These are phyloP conservation scores for Dissophora ornata DNA, from an alignment of 192 early-diverging fungal species.

Conservation along the genomic window DNA sequence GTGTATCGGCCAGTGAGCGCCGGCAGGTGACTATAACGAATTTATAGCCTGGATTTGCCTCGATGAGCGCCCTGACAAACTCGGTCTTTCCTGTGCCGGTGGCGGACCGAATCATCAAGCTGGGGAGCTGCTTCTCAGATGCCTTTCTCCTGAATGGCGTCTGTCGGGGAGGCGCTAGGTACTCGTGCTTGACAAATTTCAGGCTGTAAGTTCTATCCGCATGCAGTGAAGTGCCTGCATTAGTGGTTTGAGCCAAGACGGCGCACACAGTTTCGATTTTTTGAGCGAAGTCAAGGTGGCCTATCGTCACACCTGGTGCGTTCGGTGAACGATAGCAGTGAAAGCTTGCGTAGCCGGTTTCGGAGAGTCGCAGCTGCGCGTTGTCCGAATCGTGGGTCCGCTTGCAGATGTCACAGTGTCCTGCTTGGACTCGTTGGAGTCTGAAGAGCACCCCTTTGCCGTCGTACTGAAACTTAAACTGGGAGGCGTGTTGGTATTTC, in stretches of 20 bases:
- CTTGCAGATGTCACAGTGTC: constrained; percentile 9
- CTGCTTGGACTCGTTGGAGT: neutral
- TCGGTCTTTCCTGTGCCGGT: constrained; percentile 13
- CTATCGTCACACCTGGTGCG: neutral
- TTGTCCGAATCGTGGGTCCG: constrained; percentile 9
- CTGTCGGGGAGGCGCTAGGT: neutral
- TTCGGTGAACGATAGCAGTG: constrained; percentile 3
- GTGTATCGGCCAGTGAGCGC: constrained; percentile 1
- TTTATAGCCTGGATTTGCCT: constrained; percentile 4
- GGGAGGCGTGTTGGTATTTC: neutral
- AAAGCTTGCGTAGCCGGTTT: neutral
- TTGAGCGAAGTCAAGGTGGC: neutral
- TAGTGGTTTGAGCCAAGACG: neutral
- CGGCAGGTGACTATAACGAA: constrained; percentile 7
- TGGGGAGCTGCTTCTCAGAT: neutral
- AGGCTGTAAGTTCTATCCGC: neutral
- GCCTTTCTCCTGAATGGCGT: neutral
- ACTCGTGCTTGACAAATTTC: constrained; percentile 2
- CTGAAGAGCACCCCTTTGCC: neutral
- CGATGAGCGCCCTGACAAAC: neutral
- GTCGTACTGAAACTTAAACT: neutral
- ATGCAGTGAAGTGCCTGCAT: neutral
- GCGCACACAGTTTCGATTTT: neutral
- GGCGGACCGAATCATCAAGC: constrained; percentile 15
- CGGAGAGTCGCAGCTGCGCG: constrained; percentile 2